phyloP scores from a whole-genome alignment of 2,329 filamentous ascomycete genomes.

The Xylaria sp. region DNA sequence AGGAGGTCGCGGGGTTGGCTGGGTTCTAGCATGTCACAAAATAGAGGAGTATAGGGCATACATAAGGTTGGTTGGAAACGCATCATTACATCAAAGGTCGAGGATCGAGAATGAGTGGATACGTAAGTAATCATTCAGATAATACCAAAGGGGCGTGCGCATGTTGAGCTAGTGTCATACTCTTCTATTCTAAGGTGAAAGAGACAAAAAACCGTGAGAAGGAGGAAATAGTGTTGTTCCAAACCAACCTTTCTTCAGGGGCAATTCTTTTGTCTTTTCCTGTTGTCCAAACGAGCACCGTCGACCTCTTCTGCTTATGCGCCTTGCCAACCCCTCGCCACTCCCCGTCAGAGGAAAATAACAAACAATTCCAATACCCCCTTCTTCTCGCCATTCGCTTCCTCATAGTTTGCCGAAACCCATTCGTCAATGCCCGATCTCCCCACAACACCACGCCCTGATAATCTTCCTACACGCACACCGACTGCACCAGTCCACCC shows the following conservation, averaged over 20 bases:
- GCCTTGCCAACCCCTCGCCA: background rate
- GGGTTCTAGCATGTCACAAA: constrained; percentile 20
- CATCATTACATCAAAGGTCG: background rate
- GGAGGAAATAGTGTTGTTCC: background rate
- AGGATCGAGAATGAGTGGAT: background rate
- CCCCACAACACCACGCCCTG: constrained; percentile 39
- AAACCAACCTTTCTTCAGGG: constrained; percentile 2
- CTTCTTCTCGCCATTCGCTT: background rate
- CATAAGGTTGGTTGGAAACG: background rate
- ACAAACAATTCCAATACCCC: background rate
- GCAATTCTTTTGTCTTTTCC: background rate
- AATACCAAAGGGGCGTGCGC: constrained; percentile 9
- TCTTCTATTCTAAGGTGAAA: constrained; percentile 27
- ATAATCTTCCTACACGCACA: constrained; percentile 44
- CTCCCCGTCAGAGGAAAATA: background rate
- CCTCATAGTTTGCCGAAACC: background rate
- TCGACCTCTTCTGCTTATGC: background rate
- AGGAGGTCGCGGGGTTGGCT: constrained; percentile 2
- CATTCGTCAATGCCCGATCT: background rate
- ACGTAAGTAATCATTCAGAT: constrained; percentile 28
- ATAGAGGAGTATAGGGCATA: constrained; percentile 14
- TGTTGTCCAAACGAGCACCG: constrained; percentile 23
- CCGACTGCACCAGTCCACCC: constrained; percentile 44
- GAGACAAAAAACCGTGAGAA: background rate
- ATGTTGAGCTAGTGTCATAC: constrained; percentile 27